Base-by-base conservation (phyloP, 768 basidiomycete genomes). In the Dentipellis sp. region DNA sequence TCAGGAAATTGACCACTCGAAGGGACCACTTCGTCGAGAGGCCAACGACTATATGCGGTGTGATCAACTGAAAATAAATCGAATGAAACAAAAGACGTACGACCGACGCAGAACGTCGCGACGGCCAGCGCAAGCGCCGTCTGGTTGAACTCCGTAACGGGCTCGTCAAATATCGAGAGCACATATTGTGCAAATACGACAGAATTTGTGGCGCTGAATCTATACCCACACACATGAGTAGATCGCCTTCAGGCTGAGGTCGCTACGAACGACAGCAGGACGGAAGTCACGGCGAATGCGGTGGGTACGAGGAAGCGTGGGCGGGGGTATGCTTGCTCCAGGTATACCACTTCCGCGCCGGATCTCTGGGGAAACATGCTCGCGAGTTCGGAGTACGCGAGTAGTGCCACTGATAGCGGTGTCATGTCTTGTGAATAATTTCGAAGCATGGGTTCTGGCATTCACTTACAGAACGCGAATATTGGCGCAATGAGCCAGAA, bases 301-400 rank as follows among this genome's bases (percentile, higher is more conserved):
- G 72, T 72, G 1, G 76, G 74, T 22, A 78, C 67, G 39, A 78
- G 67, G 59, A 72, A 74, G 40, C 63, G 69, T 1, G 76, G 75
- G 52, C 69, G 65, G 10, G 72, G 74, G 58, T 74, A 78, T 1
- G 75, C 75, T 68, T 63, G 62, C 22, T 76, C 74, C 12, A 77
- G 66, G 54, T 76, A 78, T 2, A 73, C 78, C 6, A 78, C 77
- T 57, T 78, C 74, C 9, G 74, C 78, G 6, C 78, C 78, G 8
- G 76, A 75, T 14, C 78, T 70, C 53, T 74, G 68, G 11, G 78
- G 78, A 59, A 78, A 78, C 64, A 75, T 75, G 37, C 73, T 68
- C 1, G 74, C 72, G 35, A 74, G 73, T 62, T 79, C 78, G 12
- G 75, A 67, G 57, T 72, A 78, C 9, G 56, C 54, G 14, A 56